Evolutionary conservation across 306 rosid genomes (phyloP), one percentile per base, ranked within the genome.

Genomic region (Cucurbita argyrosperma): DNA sequence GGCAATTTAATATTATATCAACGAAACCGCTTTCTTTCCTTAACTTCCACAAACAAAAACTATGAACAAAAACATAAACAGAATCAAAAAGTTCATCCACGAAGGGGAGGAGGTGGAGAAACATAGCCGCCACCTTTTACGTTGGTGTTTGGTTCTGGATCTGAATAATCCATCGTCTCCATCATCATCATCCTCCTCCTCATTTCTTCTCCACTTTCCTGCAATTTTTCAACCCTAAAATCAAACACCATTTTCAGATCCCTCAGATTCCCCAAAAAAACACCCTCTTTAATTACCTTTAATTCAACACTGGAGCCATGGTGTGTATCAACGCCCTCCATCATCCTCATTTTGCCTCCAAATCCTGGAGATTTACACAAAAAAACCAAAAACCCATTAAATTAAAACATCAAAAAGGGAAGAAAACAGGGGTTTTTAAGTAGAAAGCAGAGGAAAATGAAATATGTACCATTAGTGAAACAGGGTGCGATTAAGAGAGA

Each of bases 71-170:
- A 45, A 45, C 49, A 45, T 45, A 8, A 10, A 9, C 49, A 43
- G 47, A 16, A 61, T 61, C 15, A 13, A 15, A 63, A 10, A 10
- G 35, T 55, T 65, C 71, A 65, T 43, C 53, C 71, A 43, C n/a
- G 30, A 18, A n/a, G n/a, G 5, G 77, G 74, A 9, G 91, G 96
- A 46, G 88, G 83, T 59, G 88, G 83, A 45, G 66, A 72, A 23
- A 80, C 52, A 78, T 60, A 54, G 10, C 92, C 90, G 8, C 92
- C 90, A 76, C 71, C 80, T 79, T 78, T 93, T 58, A 86, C 87
- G 78, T 93, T 88, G 10, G 72, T 85, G 78, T 92, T 90, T 58
- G 98, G 89, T 70, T 78, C 80, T 45, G 98, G 96, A 1, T 86
- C 91, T 38, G 77, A 13, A 79, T 93, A 93, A 76, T 93, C 98